Evolutionary conservation across 345 rosid species (phyloP).

Genomic region (Salix udensis): DNA sequence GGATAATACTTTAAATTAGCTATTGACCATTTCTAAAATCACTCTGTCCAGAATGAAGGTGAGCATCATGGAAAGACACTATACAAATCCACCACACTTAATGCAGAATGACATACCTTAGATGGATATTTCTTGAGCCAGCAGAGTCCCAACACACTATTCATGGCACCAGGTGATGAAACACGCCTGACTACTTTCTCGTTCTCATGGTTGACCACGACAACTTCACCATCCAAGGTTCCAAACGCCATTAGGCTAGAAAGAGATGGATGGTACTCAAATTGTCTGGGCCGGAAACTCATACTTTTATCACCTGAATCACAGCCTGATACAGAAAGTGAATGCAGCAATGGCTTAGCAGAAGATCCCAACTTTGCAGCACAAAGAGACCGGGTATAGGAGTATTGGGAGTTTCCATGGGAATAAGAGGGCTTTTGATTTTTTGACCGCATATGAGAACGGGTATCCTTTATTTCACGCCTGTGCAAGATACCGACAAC

Average conservation of each 20-base stretch:
- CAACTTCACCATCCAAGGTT: slow-evolving; percentile 90
- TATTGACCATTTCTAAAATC: background rate
- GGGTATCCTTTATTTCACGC: slow-evolving; percentile 66
- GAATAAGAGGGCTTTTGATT: slow-evolving; percentile 29
- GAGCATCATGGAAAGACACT: background rate
- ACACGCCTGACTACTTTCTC: slow-evolving; percentile 67
- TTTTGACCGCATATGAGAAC: slow-evolving; percentile 14
- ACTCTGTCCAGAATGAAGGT: background rate
- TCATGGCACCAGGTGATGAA: slow-evolving; percentile 68
- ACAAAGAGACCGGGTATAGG: slow-evolving; percentile 69
- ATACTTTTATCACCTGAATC: slow-evolving; percentile 37
- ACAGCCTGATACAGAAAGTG: slow-evolving; percentile 50
- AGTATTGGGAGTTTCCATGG: slow-evolving; percentile 49
- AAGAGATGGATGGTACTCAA: slow-evolving; percentile 86
- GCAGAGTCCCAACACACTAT: slow-evolving; percentile 87
- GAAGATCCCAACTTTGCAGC: slow-evolving; percentile 88
- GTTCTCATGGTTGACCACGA: slow-evolving; percentile 83
- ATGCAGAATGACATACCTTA: slow-evolving; percentile 47
- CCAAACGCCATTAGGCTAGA: slow-evolving; percentile 80
- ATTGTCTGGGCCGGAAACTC: slow-evolving; percentile 82
- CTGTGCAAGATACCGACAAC: slow-evolving; percentile 59
- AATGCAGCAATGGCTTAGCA: slow-evolving; percentile 68
- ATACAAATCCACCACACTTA: background rate
- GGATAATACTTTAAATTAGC: background rate
- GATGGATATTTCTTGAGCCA: slow-evolving; percentile 87